Conservation (phyloP, 352 stramenopile genomes). For the Pythium monospermum region DNA sequence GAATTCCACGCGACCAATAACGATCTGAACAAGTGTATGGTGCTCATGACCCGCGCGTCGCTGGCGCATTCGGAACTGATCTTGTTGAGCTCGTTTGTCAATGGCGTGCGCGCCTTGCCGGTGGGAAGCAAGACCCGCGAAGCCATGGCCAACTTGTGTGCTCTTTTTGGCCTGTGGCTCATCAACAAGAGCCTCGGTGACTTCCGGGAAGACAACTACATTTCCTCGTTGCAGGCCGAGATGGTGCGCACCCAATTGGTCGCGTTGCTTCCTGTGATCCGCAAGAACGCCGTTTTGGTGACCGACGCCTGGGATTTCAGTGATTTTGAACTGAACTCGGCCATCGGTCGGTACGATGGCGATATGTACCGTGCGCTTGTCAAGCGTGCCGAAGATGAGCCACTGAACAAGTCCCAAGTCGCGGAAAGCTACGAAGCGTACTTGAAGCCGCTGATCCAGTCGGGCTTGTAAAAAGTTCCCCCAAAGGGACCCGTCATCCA, state of each 20-base stretch:
- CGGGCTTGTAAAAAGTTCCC: slow-evolving; percentile 19
- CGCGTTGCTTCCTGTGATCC: slow-evolving; percentile 29
- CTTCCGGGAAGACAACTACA: slow-evolving; percentile 53
- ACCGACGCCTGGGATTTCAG: slow-evolving; percentile 38
- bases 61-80: slow-evolving; percentile 46
- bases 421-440: slow-evolving; percentile 53
- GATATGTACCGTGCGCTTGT: slow-evolving; percentile 65
- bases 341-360: slow-evolving; percentile 68
- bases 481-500: no score
- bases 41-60: slow-evolving; percentile 46
- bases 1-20: slow-evolving; percentile 41
- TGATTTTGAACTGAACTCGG: slow-evolving; percentile 65
- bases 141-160: slow-evolving; percentile 30
- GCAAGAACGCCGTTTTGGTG: slow-evolving; percentile 42
- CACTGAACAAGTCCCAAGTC: slow-evolving; percentile 53
- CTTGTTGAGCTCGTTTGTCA: slow-evolving; percentile 33
- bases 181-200: slow-evolving; percentile 42
- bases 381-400: slow-evolving; percentile 37
- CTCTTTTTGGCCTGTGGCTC: slow-evolving; percentile 42
- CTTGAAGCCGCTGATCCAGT: slow-evolving; percentile 30
- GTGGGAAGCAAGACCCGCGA: slow-evolving; percentile 24
- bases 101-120: slow-evolving; percentile 22
- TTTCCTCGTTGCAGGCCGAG: slow-evolving; percentile 39
- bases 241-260: slow-evolving; percentile 30
- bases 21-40: slow-evolving; percentile 46